Percentiles rank a stretch among this genome's conserved stretches.
These are phyloP conservation scores for Pseudogymnoascus sp. DNA, from an alignment of 2,329 filamentous ascomycete genomes.

Conservation along the genomic window DNA sequence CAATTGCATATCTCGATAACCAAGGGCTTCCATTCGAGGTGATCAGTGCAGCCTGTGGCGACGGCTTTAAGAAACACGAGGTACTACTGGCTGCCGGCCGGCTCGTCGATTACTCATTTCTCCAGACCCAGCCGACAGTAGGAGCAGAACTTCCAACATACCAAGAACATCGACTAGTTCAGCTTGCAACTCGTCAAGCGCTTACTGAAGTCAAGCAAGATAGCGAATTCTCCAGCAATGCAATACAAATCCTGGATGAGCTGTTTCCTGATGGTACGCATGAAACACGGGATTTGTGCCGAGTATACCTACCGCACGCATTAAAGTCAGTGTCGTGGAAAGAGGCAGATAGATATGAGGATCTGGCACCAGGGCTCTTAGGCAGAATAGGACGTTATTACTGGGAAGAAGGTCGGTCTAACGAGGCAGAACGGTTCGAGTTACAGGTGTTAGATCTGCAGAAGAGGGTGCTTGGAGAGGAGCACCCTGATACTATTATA, in stretches of 20 bases:
- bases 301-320: constrained; percentile 27
- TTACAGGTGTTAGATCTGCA: neutral
- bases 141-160: constrained; percentile 12
- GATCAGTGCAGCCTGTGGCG: constrained; percentile 17
- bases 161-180: constrained; percentile 15
- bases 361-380: constrained; percentile 12
- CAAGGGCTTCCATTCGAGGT: constrained; percentile 27
- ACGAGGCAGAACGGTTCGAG: constrained; percentile 21
- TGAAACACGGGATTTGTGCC: constrained; percentile 21
- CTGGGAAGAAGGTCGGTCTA: constrained; percentile 20
- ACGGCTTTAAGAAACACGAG: constrained; percentile 12
- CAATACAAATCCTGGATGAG: constrained; percentile 18
- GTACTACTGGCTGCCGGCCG: constrained; percentile 20
- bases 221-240: constrained; percentile 20
- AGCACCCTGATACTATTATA: constrained; percentile 10
- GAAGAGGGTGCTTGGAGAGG: constrained; percentile 1
- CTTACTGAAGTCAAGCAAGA: constrained; percentile 14
- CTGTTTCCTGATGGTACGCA: constrained; percentile 18
- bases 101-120: constrained; percentile 30
- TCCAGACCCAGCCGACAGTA: constrained; percentile 15
- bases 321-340: constrained; percentile 21
- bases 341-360: constrained; percentile 16
- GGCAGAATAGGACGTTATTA: constrained; percentile 21
- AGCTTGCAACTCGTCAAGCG: constrained; percentile 14
- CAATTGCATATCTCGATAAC: constrained; percentile 29